Evolutionary conservation across 805 yeast genomes (phyloP).

Genomic region (Yamadazyma takamatsuzukensis): DNA sequence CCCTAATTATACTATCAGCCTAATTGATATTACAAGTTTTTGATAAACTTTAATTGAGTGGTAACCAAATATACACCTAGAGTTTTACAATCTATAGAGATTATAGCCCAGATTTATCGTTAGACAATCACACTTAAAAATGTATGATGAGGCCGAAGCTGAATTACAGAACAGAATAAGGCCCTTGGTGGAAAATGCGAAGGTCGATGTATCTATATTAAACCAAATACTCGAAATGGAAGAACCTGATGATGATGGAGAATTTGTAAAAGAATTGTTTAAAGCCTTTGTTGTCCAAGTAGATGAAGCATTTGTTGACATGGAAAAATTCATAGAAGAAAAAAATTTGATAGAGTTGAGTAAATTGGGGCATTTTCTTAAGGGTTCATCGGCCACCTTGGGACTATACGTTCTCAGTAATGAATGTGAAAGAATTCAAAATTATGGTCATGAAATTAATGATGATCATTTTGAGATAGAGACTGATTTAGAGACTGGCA

Average conservation of each 20-base stretch:
- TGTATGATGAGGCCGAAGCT: conserved; percentile 17
- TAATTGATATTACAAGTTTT: too few relatives aligned
- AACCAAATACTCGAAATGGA: too few relatives aligned
- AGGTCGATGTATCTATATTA: too few relatives aligned
- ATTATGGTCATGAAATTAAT: conserved; percentile 62
- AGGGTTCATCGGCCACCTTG: conserved; percentile 93
- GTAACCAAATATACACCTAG: too few relatives aligned
- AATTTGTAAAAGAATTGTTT: conserved; percentile 75
- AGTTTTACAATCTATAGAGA: too few relatives aligned
- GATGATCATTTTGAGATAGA: conserved; percentile 31
- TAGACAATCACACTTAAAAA: too few relatives aligned
- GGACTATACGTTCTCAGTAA: conserved; percentile 80
- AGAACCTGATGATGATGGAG: conserved; percentile 97
- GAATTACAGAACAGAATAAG: too few relatives aligned
- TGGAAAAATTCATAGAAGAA: conserved; percentile 51
- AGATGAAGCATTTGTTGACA: conserved; percentile 67
- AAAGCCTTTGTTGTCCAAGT: conserved; percentile 90
- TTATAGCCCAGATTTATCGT: too few relatives aligned
- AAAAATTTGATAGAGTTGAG: conserved; percentile 58
- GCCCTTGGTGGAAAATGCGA: too few relatives aligned
- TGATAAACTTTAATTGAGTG: too few relatives aligned
- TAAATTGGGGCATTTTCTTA: conserved; percentile 83
- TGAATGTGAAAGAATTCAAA: conserved; percentile 92
- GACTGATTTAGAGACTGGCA: conserved; percentile 9
- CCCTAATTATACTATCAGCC: too few relatives aligned